Evolutionary conservation across 1,284 basidiomycete species (phyloP).

Genomic region (Fistulinella cinereoalba): DNA sequence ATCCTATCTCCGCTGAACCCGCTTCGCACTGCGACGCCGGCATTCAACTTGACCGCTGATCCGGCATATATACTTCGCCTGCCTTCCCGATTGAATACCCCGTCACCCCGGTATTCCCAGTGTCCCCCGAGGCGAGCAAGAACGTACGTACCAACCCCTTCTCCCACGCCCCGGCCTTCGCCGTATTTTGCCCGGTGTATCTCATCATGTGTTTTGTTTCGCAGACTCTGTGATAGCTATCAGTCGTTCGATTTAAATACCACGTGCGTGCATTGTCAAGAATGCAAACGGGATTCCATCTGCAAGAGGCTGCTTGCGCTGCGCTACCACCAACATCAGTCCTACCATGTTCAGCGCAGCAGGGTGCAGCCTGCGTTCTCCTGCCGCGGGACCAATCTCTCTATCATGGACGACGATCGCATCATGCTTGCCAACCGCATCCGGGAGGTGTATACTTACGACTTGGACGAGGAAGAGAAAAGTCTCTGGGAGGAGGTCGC

Average conservation of each 20-base stretch:
- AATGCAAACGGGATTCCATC: slow-evolving; percentile 28
- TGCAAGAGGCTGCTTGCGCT: slow-evolving; percentile 23
- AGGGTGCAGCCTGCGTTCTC: neutral
- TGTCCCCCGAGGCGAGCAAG: slow-evolving; percentile 18
- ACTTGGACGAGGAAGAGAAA: slow-evolving; percentile 28
- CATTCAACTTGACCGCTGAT: slow-evolving; percentile 15
- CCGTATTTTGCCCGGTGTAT: slow-evolving; percentile 7
- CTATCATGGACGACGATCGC: slow-evolving; percentile 6
- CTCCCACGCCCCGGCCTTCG: neutral
- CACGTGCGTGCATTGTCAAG: slow-evolving; percentile 27
- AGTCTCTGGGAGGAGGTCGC: slow-evolving; percentile 31
- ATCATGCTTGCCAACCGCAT: slow-evolving; percentile 8
- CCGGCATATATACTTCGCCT: slow-evolving; percentile 19
- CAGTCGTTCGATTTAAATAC: slow-evolving; percentile 20
- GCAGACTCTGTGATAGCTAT: slow-evolving; percentile 23
- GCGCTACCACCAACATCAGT: slow-evolving; percentile 16
- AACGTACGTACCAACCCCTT: slow-evolving; percentile 22
- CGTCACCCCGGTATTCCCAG: slow-evolving; percentile 23
- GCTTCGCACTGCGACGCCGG: slow-evolving; percentile 19
- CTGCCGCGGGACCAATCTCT: neutral
- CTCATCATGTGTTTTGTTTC: neutral
- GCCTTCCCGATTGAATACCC: slow-evolving; percentile 19
- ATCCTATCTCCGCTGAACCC: slow-evolving; percentile 32
- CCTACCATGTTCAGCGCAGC: slow-evolving; percentile 4
- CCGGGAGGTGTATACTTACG: slow-evolving; percentile 19